Base-by-base conservation (phyloP, 192 early-diverging fungal genomes). In the Coemansia sp. region DNA sequence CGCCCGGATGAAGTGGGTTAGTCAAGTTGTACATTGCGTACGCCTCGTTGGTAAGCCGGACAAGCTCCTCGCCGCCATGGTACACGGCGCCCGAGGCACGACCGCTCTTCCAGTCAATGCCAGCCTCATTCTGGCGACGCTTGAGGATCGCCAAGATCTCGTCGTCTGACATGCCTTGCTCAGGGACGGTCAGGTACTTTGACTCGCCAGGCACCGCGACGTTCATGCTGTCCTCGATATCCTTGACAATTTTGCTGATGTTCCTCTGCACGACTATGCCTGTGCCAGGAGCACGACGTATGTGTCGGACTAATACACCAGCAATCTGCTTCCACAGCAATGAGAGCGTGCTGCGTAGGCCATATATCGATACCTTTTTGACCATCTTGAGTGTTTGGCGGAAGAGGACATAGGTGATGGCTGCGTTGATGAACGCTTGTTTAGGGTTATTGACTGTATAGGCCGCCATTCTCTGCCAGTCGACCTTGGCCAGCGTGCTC, bases 1-100 rank as follows among this genome's bases (percentile, higher is more conserved):
- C 87, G 51, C 95, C 95, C 3, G 97, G 95, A 68, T 99, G 97
- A 46, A 99, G 86, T 10, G 95, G 95, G 69, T 98, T 98, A 55
- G 91, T 74, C 29, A 92, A 76, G 11, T 89, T 86, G 72, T 94
- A 98, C 77, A 91, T 87, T 15, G 85, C 82, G 73, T 93, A 98
- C 5, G 95, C 94, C 63, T 92, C 85, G 39, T 89, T 91, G 8
- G 89, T 80, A 5, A 97, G 76, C 48, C 84, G 70, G 2, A 87
- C 88, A n/a, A 96, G 84, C 44, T 91, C 88, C 45, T 92, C 89
- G 61, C 94, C 94, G 70, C 94, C 94, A 74, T 98, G 94, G 80
- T 98, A 98, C 41, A 98, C 88, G 5, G 93, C 89, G 27, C 96
- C 96, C 21, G 92, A 94, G 9, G 93, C 90, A 60, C 90, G 90